phyloP scores from a whole-genome alignment of 208 protist genomes.

The Angomonas deanei region DNA sequence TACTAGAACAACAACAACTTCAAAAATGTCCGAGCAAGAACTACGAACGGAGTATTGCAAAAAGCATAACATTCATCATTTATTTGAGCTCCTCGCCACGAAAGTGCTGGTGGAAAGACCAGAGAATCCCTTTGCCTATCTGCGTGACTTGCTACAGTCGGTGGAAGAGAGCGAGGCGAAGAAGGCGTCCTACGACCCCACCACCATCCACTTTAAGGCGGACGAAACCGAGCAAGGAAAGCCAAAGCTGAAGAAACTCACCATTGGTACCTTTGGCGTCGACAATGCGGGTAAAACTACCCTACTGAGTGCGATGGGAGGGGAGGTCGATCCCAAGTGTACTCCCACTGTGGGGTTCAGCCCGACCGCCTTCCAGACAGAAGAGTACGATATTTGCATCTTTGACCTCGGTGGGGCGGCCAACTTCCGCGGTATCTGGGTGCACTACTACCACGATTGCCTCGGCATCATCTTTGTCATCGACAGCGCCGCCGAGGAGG shows the following conservation, averaged over 20 bases:
- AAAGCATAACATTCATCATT: conserved; percentile 86
- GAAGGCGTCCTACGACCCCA: conserved; percentile 80
- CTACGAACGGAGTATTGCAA: conserved; percentile 79
- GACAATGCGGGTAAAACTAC: conserved; percentile 98
- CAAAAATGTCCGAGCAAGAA: conserved; percentile 55
- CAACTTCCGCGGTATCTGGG: conserved; percentile 90
- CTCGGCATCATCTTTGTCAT: conserved; percentile 88
- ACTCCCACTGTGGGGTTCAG: conserved; percentile 87
- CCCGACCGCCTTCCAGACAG: conserved; percentile 80
- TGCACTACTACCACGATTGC: conserved; percentile 90
- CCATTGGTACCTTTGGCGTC: conserved; percentile 83
- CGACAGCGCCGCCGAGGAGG: conserved; percentile 65
- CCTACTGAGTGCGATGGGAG: conserved; percentile 96
- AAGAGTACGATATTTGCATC: conserved; percentile 83
- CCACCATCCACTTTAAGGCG: conserved; percentile 41
- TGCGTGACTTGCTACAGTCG: conserved; percentile 57
- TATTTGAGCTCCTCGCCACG: conserved; percentile 88
- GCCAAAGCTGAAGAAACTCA: conserved; percentile 44
- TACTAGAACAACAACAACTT: not conserved
- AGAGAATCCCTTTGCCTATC: conserved; percentile 82
- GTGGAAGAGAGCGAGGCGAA: conserved; percentile 76
- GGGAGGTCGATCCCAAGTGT: conserved; percentile 91
- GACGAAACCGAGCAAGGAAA: conserved; percentile 9
- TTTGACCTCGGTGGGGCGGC: conserved; percentile 88
- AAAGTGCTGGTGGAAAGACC: conserved; percentile 82